Evolutionary conservation across 108 stramenopile species (phyloP), one percentile per base, ranked within the genome.

Genomic region (Fragilariopsis cylindrus): DNA sequence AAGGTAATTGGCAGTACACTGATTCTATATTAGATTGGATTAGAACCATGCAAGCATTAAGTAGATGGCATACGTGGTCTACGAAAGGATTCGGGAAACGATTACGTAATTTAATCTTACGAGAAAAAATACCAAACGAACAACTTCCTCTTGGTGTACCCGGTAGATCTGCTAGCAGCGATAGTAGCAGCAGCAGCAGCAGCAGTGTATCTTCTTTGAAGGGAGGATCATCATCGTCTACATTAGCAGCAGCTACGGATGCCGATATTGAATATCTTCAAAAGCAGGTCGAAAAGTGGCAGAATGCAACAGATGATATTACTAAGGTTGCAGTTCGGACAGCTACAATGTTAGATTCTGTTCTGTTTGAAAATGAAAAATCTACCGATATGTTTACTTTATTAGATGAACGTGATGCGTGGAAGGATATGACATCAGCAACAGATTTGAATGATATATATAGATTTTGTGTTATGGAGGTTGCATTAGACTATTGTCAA

Each of bases 1-100:
- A 79, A 55, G 93, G 93, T 0, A 87, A 93, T 76, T 90, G 89
- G 89, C 79, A 85, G 44, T 85, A 87, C 52, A 80, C 63, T 0
- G 90, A 94, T 69, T 78, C 90, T 48, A 71, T 94, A 65, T 65
- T 88, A 64, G 93, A 94, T 79, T 94, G 93, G 93, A 80, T 94
- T 19, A 76, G 75, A 19, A 79, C 87, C n/a, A 90, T 91, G 90
- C 78, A 75, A 47, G 88, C 76, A 41, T 73, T 94, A 69, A 88
- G 86, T 69, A 75, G 73, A 13, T 94, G 90, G 90, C 89, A 94
- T 77, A 43, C 40, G 41, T 78, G 78, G 76, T 56, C 81, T 18
- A 84, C 86, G 68, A 76, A 65, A 19, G 86, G 81, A 57, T 83
- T 81, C 48, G 93, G 85, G 30, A 79, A 75, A 57, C 68, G 41